phyloP scores from a whole-genome alignment of 805 yeast species.

The Torulaspora gathmanii region DNA sequence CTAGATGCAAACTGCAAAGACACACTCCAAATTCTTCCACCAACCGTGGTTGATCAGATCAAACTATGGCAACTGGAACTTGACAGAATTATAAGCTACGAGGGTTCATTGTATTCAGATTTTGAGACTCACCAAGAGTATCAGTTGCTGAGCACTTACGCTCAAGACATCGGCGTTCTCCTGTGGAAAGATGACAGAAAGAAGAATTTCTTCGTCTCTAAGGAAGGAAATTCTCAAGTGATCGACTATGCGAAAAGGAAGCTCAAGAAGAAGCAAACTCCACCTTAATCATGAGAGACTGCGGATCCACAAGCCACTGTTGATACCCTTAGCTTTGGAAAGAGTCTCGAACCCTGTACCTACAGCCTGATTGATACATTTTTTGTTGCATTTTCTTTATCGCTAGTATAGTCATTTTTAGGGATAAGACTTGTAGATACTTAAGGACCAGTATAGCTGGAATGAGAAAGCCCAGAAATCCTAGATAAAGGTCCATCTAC shows the following conservation, averaged over 20 bases:
- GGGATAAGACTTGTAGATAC: conserved; percentile 1
- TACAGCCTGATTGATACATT: not conserved
- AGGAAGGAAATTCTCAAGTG: conserved; percentile 83
- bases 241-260: conserved; percentile 79
- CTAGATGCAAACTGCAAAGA: conserved; percentile 47
- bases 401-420: conserved; percentile 1
- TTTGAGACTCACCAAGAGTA: conserved; percentile 75
- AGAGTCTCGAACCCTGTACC: not conserved
- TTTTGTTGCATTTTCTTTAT: not conserved
- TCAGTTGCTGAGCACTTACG: conserved; percentile 65
- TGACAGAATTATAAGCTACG: conserved; percentile 82
- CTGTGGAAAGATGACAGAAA: conserved; percentile 76
- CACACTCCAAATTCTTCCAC: conserved; percentile 67
- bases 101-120: conserved; percentile 84
- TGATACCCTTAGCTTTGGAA: not conserved
- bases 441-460: not conserved
- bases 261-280: conserved; percentile 16
- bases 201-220: conserved; percentile 77
- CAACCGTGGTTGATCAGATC: conserved; percentile 95
- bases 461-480: too few species aligned
- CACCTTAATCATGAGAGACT: not conserved
- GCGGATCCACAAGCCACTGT: not conserved
- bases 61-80: conserved; percentile 93
- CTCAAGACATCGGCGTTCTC: conserved; percentile 85
- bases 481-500: not conserved